Conservation (phyloP, 2,329 filamentous ascomycete genomes). For the Colletotrichum musae region DNA sequence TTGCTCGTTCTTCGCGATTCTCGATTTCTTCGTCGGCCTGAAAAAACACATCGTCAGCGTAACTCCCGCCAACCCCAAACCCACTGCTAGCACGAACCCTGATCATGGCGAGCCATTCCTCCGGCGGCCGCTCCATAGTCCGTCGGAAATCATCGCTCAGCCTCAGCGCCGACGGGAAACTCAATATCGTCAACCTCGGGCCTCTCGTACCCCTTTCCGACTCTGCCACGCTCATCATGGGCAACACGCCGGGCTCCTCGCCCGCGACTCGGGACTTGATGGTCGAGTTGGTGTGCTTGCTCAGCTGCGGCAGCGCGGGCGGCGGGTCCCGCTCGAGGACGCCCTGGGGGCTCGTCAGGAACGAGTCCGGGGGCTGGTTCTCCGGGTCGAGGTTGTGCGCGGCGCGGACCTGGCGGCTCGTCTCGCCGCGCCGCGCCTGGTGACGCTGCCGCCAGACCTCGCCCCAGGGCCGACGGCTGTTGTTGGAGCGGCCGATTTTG, state of each 20-base stretch:
- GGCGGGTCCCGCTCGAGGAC: constrained; percentile 11
- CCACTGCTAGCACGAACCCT: not conserved
- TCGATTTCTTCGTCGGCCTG: not conserved
- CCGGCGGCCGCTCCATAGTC: not conserved
- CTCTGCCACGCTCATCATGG: not conserved
- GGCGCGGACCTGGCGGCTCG: constrained; percentile 1
- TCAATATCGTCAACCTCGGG: not conserved
- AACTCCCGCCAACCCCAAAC: too few relatives aligned
- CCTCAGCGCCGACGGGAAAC: not conserved
- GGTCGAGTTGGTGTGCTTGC: constrained; percentile 20
- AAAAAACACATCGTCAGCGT: not conserved
- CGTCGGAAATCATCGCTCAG: not conserved
- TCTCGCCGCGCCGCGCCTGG: constrained; percentile 14
- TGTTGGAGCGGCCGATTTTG: not conserved
- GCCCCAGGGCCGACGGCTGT: not conserved
- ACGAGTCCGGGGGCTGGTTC: not conserved
- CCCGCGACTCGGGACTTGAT: not conserved
- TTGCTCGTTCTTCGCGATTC: not conserved
- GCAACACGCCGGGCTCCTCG: not conserved
- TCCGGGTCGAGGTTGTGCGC: constrained; percentile 22
- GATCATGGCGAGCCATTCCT: not conserved
- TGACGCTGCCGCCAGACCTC: constrained; percentile 7
- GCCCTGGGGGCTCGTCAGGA: constrained; percentile 5
- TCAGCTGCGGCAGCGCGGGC: not conserved
- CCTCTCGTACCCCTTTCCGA: not conserved